These are phyloP conservation scores for Globisporangium radiosum DNA, from an alignment of 352 stramenopile genomes.

Conservation along the genomic window DNA sequence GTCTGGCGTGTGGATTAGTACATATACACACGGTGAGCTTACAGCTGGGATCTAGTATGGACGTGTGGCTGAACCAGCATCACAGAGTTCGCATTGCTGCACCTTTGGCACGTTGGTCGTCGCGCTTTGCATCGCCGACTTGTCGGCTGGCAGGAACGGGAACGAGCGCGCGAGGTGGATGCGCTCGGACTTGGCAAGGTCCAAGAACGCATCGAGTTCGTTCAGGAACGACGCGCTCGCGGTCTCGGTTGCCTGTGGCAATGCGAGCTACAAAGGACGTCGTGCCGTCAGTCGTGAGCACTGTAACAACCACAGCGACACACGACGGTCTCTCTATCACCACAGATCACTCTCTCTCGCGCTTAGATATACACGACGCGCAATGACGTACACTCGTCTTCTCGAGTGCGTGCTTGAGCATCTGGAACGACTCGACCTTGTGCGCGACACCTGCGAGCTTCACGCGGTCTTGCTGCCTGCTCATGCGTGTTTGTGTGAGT, in stretches of 20 bases:
- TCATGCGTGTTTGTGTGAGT: background rate
- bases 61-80: background rate
- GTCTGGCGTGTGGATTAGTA: background rate
- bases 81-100: background rate
- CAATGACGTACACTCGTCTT: slow-evolving; percentile 45
- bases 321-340: too few species aligned
- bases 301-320: too few species aligned
- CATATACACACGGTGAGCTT: background rate
- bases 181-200: slow-evolving; percentile 36
- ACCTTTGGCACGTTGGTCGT: slow-evolving; percentile 5
- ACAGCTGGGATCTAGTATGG: background rate
- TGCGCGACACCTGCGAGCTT: slow-evolving; percentile 47
- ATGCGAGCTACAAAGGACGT: background rate
- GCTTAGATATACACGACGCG: background rate
- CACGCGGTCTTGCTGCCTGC: slow-evolving; percentile 57
- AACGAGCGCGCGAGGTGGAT: slow-evolving; percentile 51
- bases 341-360: too few species aligned
- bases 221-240: slow-evolving; percentile 42
- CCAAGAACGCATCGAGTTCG: slow-evolving; percentile 52
- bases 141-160: slow-evolving; percentile 39
- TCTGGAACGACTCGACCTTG: slow-evolving; percentile 60
- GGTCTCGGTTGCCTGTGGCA: slow-evolving; percentile 40
- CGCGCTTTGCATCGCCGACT: slow-evolving; percentile 1
- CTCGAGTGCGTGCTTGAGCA: slow-evolving; percentile 62
- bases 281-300: too few species aligned